phyloP scores from a whole-genome alignment of 257 asterid genomes.

The Dorcoceras hygrometricum region DNA sequence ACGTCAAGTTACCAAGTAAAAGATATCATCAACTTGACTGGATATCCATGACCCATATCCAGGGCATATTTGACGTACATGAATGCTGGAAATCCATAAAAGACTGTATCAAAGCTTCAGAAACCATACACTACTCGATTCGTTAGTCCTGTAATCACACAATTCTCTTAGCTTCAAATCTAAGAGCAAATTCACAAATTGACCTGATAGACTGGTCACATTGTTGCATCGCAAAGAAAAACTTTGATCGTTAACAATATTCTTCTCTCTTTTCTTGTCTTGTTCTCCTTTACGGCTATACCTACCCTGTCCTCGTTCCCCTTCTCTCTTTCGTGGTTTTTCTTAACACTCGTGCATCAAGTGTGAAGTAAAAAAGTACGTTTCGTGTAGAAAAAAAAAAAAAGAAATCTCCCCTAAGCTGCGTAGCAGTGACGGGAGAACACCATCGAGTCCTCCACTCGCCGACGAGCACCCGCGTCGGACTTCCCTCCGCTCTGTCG shows the following conservation, averaged over 20 bases:
- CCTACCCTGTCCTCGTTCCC: too few species aligned
- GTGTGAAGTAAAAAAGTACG: neutral
- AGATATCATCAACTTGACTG: slow-evolving; percentile 39
- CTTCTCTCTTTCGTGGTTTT: too few species aligned
- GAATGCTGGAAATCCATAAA: slow-evolving; percentile 40
- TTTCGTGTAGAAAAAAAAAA: neutral
- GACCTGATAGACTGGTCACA: too few species aligned
- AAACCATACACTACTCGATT: slow-evolving; percentile 23
- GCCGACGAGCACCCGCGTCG: neutral
- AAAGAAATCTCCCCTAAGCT: neutral
- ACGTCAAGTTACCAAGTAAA: slow-evolving; percentile 42
- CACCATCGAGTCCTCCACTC: neutral
- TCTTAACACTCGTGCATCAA: neutral
- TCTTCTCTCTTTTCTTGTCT: too few species aligned
- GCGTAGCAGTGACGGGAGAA: neutral
- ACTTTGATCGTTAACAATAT: too few species aligned
- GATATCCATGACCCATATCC: slow-evolving; percentile 62
- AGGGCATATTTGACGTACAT: slow-evolving; percentile 38
- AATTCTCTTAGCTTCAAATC: neutral
- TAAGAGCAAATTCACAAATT: too few species aligned
- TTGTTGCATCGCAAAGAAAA: too few species aligned
- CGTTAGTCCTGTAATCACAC: neutral
- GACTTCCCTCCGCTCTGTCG: neutral
- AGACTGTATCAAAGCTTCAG: slow-evolving; percentile 31
- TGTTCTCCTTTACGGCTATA: too few species aligned